Evolutionary conservation across 2,329 filamentous ascomycete genomes (phyloP), one percentile per base, ranked within the genome.

Genomic region (Cladosporium sp.): DNA sequence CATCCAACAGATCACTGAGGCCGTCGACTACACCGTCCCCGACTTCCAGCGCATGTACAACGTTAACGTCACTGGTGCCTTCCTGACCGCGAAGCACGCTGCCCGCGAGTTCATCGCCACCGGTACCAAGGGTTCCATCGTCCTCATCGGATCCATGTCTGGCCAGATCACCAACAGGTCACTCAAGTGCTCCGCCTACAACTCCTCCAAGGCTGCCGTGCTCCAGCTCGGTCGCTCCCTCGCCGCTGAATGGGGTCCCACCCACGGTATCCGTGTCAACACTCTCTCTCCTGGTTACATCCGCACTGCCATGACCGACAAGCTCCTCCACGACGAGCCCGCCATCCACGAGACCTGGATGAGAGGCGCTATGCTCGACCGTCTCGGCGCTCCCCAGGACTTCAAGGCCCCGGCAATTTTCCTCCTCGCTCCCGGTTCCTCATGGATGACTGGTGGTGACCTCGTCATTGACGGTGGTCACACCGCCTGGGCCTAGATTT

Each of bases 401-500:
- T 80, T 80, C 60, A 75, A 80, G 52, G 78, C 85, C 4, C 83
- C 85, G 1, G 84, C 83, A 2, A 78, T 85, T 8, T 87, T 85
- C 63, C 71, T 85, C 57, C 69, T 86, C 18, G 83, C 80, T 58
- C 79, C 84, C 59, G 83, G 82, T 2, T 84, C 80, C 64, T 79
- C 78, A 52, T 86, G 84, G 62, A 86, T 87, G 82, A 86, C 84
- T 0, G 83, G 81, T 1, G 77, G 79, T 29, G 83, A 86, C 57
- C 63, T 89, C 62, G 71, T 84, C 27, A 83, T 88, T 42, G 85
- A 89, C 61, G 85, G 85, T 9, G 85, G 85, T 0, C 85, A 89
- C 40, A 32, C 41, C 6, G 48, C 27, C 9, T 50, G 48, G 48
- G 45, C 45, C 22, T 48, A 27, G n/a, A 40, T 13, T 16, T 16